phyloP scores from a whole-genome alignment of 192 early-diverging fungal species.

The Fimicolochytrium jonesii region DNA sequence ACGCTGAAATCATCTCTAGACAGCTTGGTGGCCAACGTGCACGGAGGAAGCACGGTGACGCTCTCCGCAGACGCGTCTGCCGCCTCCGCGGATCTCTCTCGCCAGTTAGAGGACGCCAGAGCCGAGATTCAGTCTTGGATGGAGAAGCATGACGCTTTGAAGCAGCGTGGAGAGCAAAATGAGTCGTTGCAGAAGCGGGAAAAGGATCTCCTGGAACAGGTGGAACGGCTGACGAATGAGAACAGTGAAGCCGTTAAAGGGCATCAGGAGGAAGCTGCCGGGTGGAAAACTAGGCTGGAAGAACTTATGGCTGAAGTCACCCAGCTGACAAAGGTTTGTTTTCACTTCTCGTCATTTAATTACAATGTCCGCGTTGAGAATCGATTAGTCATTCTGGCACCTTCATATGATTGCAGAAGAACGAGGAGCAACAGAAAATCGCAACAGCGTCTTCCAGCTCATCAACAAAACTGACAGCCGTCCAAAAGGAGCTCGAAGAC shows the following conservation, averaged over 20 bases:
- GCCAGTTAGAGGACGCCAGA: conserved; percentile 12
- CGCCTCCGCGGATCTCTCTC: conserved; percentile 1
- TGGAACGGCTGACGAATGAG: conserved; percentile 12
- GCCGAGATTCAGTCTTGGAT: conserved; percentile 4
- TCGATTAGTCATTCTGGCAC: background rate
- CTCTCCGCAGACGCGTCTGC: background rate
- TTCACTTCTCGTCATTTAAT: background rate
- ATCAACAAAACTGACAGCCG: no score
- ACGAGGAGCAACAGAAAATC: background rate
- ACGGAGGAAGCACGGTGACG: background rate
- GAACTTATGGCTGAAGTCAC: background rate
- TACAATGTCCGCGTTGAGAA: background rate
- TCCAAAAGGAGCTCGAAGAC: no score
- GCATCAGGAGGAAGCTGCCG: conserved; percentile 11
- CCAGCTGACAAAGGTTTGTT: conserved; percentile 11
- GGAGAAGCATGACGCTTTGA: conserved; percentile 9
- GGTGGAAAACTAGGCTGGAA: conserved; percentile 11
- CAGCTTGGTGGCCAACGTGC: background rate
- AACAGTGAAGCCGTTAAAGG: background rate
- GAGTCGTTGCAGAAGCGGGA: conserved; percentile 17
- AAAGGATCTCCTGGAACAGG: conserved; percentile 8
- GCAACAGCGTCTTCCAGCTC: no score
- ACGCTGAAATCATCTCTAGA: conserved; percentile 5
- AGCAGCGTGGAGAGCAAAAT: conserved; percentile 5
- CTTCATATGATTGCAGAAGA: background rate